Percentiles rank a stretch among this genome's conserved stretches.
Conservation (phyloP, 805 yeast species). For the Wickerhamiella musiphila region DNA sequence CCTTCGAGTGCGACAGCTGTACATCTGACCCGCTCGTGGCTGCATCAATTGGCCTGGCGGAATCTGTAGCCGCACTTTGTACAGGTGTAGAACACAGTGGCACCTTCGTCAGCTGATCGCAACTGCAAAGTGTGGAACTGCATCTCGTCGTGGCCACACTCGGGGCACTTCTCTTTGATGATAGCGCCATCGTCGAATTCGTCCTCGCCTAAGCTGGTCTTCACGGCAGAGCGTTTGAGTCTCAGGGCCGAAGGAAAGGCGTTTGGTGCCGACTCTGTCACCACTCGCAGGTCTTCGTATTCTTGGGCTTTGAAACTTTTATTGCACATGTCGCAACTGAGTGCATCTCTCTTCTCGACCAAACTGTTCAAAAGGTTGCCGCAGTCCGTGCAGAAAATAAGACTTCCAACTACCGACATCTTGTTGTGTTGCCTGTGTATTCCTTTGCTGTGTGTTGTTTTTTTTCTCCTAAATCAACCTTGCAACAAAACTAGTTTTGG, state of each 20-base stretch:
- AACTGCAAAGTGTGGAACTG: conserved; percentile 90
- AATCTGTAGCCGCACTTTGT: conserved; percentile 81
- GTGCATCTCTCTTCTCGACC: conserved; percentile 26
- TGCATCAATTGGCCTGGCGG: conserved; percentile 66
- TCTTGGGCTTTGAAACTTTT: conserved; percentile 28
- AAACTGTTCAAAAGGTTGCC: conserved; percentile 75
- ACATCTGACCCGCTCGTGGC: background rate
- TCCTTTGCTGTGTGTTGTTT: background rate
- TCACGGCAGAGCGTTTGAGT: conserved; percentile 75
- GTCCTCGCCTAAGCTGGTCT: conserved; percentile 56
- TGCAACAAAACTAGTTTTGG: conserved; percentile 6
- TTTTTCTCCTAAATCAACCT: too few species aligned
- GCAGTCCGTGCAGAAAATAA: conserved; percentile 84
- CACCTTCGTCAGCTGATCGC: conserved; percentile 97
- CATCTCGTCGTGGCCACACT: conserved; percentile 97
- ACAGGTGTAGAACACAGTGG: conserved; percentile 96
- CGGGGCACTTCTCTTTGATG: conserved; percentile 94
- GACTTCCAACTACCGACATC: conserved; percentile 92
- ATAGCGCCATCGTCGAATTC: conserved; percentile 92
- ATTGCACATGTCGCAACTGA: conserved; percentile 42
- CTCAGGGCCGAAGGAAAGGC: conserved; percentile 83
- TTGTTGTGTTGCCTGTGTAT: background rate
- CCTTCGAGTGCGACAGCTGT: background rate
- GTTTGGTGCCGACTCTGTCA: conserved; percentile 74
- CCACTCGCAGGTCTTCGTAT: conserved; percentile 67